phyloP scores from a whole-genome alignment of 495 filamentous ascomycete genomes.

The Talaromyces proteolyticus region DNA sequence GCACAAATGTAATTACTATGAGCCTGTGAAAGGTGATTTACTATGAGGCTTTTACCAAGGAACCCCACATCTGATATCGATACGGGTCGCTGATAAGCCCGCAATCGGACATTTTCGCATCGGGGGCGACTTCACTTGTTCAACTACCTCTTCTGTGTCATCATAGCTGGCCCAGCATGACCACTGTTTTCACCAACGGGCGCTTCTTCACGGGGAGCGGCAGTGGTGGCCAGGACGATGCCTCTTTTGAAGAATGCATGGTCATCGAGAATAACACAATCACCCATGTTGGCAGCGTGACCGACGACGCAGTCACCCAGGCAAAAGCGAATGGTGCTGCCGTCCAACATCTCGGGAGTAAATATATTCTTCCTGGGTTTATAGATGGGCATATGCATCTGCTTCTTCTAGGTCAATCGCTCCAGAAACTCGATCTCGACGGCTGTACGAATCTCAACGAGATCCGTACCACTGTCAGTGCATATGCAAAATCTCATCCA shows the following conservation, averaged over 20 bases:
- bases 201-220: conserved; percentile 34
- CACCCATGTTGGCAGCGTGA: conserved; percentile 33
- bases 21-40: too few relatives aligned
- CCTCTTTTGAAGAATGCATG: conserved; percentile 34
- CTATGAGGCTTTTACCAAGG: too few relatives aligned
- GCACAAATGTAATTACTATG: too few relatives aligned
- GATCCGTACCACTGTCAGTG: conserved; percentile 44
- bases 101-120: too few relatives aligned
- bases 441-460: conserved; percentile 46
- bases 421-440: conserved; percentile 50
- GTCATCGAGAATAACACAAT: conserved; percentile 29
- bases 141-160: background rate
- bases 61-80: too few relatives aligned
- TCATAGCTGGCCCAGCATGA: conserved; percentile 15
- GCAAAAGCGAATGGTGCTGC: conserved; percentile 21
- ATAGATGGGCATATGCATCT: conserved; percentile 62
- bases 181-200: conserved; percentile 37
- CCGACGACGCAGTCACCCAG: conserved; percentile 22
- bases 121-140: background rate
- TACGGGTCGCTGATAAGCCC: too few relatives aligned
- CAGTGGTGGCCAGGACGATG: conserved; percentile 13
- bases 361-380: conserved; percentile 54
- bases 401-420: conserved; percentile 52
- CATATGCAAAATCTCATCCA: conserved; percentile 45
- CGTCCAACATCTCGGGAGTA: conserved; percentile 37